These are phyloP conservation scores for Russula dissimulans DNA, from an alignment of 768 basidiomycete genomes.

Conservation along the genomic window DNA sequence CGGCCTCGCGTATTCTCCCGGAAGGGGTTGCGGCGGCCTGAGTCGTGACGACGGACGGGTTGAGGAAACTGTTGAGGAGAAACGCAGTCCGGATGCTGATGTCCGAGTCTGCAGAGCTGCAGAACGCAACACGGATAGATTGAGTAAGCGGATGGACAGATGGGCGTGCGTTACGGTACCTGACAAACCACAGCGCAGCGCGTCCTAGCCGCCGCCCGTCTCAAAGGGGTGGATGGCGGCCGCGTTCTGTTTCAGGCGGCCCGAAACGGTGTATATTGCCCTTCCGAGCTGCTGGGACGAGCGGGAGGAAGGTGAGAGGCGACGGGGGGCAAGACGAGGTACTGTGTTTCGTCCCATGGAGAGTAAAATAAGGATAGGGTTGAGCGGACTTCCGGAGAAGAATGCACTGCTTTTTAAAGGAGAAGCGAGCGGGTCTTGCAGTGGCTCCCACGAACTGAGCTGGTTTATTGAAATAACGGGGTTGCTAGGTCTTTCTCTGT, in stretches of 20 bases:
- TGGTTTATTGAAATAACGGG: slow-evolving; percentile 22
- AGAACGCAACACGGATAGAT: no score
- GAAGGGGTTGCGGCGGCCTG: not conserved
- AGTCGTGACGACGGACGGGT: slow-evolving; percentile 30
- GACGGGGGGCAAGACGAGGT: slow-evolving; percentile 56
- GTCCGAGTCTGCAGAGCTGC: slow-evolving; percentile 54
- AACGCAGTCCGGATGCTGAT: slow-evolving; percentile 66
- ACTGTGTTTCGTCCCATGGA: slow-evolving; percentile 31
- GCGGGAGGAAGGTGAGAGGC: slow-evolving; percentile 42
- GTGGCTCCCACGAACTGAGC: slow-evolving; percentile 68
- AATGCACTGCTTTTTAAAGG: slow-evolving; percentile 61
- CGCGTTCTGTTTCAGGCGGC: slow-evolving; percentile 67
- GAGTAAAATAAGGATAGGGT: not conserved
- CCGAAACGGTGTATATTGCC: slow-evolving; percentile 74
- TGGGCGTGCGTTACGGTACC: slow-evolving; percentile 31
- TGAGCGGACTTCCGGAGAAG: not conserved
- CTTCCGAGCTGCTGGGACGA: slow-evolving; percentile 52
- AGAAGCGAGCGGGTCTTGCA: slow-evolving; percentile 53
- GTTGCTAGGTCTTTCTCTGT: no score
- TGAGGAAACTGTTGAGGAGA: slow-evolving; percentile 62
- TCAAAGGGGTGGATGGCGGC: slow-evolving; percentile 51
- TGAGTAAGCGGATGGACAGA: not conserved
- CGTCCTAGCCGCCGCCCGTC: slow-evolving; percentile 52
- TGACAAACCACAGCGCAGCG: slow-evolving; percentile 48
- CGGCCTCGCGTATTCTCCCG: slow-evolving; percentile 17